These are phyloP conservation scores for Trichocladium antarcticum DNA, from an alignment of 495 filamentous ascomycete genomes.

Conservation along the genomic window DNA sequence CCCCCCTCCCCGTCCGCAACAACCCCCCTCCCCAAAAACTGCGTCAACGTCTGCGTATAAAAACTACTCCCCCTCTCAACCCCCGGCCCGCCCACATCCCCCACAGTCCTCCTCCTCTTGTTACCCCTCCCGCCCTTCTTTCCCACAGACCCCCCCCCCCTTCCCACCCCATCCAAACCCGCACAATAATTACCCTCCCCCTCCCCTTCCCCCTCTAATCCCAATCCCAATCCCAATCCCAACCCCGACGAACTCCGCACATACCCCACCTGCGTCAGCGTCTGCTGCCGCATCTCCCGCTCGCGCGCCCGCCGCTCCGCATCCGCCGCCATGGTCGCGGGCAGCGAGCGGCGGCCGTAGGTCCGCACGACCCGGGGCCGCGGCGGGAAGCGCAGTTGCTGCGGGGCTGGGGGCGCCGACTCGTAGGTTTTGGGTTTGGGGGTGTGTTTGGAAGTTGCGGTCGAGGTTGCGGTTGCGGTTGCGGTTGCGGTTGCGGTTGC, in stretches of 20 bases:
- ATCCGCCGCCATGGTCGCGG: conserved; percentile 5
- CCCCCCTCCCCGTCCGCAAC: conserved; percentile 8
- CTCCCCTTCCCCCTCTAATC: conserved; percentile 12
- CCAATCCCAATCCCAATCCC: conserved; percentile 7
- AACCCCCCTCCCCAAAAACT: conserved; percentile 20
- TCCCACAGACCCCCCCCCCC: neutral
- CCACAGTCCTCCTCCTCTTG: conserved; percentile 33
- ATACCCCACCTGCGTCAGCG: conserved; percentile 42
- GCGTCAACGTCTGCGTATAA: conserved; percentile 38
- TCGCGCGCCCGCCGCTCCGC: too few relatives aligned
- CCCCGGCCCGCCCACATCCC: conserved; percentile 20
- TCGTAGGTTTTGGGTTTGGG: conserved; percentile 23
- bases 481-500: too few relatives aligned
- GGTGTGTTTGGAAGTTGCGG: neutral
- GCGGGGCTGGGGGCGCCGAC: conserved; percentile 25
- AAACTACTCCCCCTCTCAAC: conserved; percentile 22
- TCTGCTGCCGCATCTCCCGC: conserved; percentile 29
- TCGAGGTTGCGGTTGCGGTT: neutral
- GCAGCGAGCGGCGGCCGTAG: conserved; percentile 28
- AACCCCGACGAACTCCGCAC: conserved; percentile 13
- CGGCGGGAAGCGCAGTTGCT: conserved; percentile 32
- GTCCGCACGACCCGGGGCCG: conserved; percentile 27
- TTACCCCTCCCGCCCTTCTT: conserved; percentile 5
- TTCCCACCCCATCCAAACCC: conserved; percentile 11
- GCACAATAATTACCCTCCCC: neutral